Conservation (phyloP, 2,329 filamentous ascomycete species). For the Epichloe gansuensis region DNA sequence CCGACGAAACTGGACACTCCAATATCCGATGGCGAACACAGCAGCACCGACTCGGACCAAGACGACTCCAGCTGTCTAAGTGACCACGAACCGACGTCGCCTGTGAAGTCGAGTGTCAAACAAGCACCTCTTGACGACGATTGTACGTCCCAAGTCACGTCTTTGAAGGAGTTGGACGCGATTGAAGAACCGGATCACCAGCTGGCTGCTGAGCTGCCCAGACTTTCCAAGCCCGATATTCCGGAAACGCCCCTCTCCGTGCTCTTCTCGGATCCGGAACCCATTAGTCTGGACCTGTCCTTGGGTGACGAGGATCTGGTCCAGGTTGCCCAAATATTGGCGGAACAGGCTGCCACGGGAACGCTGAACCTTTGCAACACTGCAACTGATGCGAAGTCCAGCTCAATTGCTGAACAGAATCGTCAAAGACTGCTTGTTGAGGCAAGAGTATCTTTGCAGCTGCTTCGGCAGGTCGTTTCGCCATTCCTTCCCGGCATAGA, state of each 20-base stretch:
- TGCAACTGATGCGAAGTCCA: constrained; percentile 9
- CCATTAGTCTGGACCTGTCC: constrained; percentile 30
- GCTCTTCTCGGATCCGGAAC: constrained; percentile 48
- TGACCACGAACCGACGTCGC: constrained; percentile 36
- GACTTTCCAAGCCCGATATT: constrained; percentile 33
- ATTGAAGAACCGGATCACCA: constrained; percentile 34
- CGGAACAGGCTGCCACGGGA: constrained; percentile 52
- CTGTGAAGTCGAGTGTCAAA: constrained; percentile 34
- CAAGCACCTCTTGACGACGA: constrained; percentile 37
- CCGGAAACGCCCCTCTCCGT: constrained; percentile 37
- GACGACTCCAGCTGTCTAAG: constrained; percentile 39
- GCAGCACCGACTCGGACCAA: constrained; percentile 41
- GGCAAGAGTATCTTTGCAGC: constrained; percentile 35
- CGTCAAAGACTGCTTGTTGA: constrained; percentile 30
- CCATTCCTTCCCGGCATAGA: constrained; percentile 27
- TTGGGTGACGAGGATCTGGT: constrained; percentile 48
- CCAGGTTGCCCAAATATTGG: constrained; percentile 56
- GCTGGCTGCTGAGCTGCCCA: constrained; percentile 35
- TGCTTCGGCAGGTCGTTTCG: constrained; percentile 32
- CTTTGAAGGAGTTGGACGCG: constrained; percentile 35
- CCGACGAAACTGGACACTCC: constrained; percentile 24
- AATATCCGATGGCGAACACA: constrained; percentile 33
- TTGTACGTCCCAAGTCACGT: constrained; percentile 37
- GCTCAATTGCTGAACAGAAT: constrained; percentile 19
- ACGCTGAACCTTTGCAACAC: constrained; percentile 23